Evolutionary conservation across 129 eudicot species (phyloP), one percentile per base, ranked within the genome.

Genomic region (Solidago caesia): DNA sequence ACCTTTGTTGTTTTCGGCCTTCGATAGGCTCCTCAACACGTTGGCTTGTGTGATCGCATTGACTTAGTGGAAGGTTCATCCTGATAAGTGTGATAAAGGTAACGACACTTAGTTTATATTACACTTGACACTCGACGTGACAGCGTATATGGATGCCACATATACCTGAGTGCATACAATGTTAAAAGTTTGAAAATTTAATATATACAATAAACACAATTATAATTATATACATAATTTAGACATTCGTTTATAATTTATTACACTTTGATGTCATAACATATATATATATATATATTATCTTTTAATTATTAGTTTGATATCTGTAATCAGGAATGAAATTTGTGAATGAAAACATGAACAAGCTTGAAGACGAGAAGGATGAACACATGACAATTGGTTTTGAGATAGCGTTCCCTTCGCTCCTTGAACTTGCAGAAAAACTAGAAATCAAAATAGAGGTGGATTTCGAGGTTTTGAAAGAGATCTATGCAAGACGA

Each of bases 401-500:
- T 61, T 61, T 61, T 29, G 66, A 61, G 13, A 8, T 61, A 9
- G 6, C 5, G 2, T 61, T 61, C 66, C 44, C 66, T 61, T 8
- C n/a, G 15, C 66, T 61, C 44, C 8, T 61, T 61, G 44, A 26
- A 27, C 66, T 61, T 6, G 66, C 66, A 27, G 43, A 12, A 27
- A 26, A 61, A 8, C 44, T 61, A 25, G 44, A 9, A 8, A 61
- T 61, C 66, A 61, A 61, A 61, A 4, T 27, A 4, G 10, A 14
- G 5, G 14, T 8, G 8, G 43, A 61, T 7, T 61, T 14, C 27
- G n/a, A 42, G 10, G 44, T 61, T 42, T 25, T 61, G 66, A 61
- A 61, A 27, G 44, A 26, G 44, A 61, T 61, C 6, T 61, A 61
- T 7, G 66, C 66, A 25, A 27, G 44, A 61, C 66, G 66, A 61